phyloP scores from a whole-genome alignment of 106 monocot species.

The Agapanthus africanus region DNA sequence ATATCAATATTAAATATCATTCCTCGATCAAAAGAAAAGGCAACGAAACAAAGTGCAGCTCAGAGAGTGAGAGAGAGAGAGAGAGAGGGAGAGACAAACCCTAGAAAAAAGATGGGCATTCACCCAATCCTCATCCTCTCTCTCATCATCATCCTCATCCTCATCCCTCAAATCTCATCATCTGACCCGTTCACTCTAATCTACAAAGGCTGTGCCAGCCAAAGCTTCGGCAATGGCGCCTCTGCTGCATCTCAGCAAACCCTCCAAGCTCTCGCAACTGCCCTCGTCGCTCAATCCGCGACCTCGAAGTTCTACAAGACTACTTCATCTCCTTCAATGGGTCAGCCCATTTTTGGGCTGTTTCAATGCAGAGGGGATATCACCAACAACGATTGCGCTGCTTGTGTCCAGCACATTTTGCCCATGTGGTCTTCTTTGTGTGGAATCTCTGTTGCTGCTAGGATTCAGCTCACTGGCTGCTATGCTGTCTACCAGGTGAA shows the following conservation, averaged over 20 bases:
- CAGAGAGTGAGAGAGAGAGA: too few species aligned
- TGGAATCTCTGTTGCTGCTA: constrained; percentile 57
- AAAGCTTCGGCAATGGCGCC: constrained; percentile 26
- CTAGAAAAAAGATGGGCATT: constrained; percentile 37
- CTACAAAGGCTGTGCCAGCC: constrained; percentile 93
- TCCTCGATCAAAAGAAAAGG: too few species aligned
- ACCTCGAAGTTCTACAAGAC: constrained; percentile 78
- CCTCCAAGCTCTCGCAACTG: constrained; percentile 49
- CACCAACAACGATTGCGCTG: constrained; percentile 50
- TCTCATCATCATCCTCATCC: constrained; percentile 1
- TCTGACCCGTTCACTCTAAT: constrained; percentile 52
- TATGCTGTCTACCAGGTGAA: constrained; percentile 68
- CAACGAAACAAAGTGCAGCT: too few species aligned
- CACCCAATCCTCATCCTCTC: constrained; percentile 10
- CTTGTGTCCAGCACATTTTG: constrained; percentile 54
- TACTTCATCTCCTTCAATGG: constrained; percentile 33
- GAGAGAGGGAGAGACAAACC: constrained; percentile 16
- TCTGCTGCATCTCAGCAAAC: constrained; percentile 28
- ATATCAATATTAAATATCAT: too few species aligned
- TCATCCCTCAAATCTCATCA: constrained; percentile 9
- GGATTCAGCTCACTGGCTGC: constrained; percentile 87
- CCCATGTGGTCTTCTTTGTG: constrained; percentile 56
- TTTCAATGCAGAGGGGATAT: constrained; percentile 96
- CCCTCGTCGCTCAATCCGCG: constrained; percentile 49
- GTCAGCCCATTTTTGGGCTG: constrained; percentile 55